Base-by-base conservation (phyloP, 2,329 filamentous ascomycete genomes). In the Beauveria caledonica region DNA sequence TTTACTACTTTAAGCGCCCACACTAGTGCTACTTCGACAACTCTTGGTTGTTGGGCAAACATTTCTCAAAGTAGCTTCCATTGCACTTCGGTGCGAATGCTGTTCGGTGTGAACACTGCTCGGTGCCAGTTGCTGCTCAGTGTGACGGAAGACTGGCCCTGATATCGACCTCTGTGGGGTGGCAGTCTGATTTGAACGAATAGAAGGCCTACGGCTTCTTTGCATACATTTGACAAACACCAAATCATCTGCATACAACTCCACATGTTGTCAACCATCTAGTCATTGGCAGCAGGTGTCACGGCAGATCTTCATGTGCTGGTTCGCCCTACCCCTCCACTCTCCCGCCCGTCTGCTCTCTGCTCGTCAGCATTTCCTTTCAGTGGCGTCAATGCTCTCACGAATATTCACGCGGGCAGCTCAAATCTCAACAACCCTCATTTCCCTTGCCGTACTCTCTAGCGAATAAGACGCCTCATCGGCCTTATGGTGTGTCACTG, bases 401-500 rank as follows among this genome's bases (percentile, higher is more conserved):
- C n/a, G 21, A 21, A 25, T 5, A n/a, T 33, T 40, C 13, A 19
- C 19, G 51, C 9, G 10, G 11, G 4, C n/a, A 21, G 19, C 13
- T 17, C 23, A 36, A 58, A 8, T 15, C 13, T 11, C 9, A 27
- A 27, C 13, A 13, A 25, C 7, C 15, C 13, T 23, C 54, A 57
- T 36, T 27, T 53, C 19, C 10, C 13, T n/a, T 23, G 17, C n/a
- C 21, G 23, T 44, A 42, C 44, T 36, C 50, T 42, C 42, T 17
- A 50, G 44, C 51, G 58, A 60, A 60, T 60, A 4, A 44, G 51
- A 60, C 6, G 21, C 23, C 29, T 23, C 33, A 33, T 15, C 58
- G 25, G 33, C 58, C 42, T 25, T 19, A 23, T 55, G 58, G 58
- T 36, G 39, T 44, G 51, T 60, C 58, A 60, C 48, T 36, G 21